Evolutionary conservation across 305 asterid genomes (phyloP).

Genomic region (Andrographis paniculata): DNA sequence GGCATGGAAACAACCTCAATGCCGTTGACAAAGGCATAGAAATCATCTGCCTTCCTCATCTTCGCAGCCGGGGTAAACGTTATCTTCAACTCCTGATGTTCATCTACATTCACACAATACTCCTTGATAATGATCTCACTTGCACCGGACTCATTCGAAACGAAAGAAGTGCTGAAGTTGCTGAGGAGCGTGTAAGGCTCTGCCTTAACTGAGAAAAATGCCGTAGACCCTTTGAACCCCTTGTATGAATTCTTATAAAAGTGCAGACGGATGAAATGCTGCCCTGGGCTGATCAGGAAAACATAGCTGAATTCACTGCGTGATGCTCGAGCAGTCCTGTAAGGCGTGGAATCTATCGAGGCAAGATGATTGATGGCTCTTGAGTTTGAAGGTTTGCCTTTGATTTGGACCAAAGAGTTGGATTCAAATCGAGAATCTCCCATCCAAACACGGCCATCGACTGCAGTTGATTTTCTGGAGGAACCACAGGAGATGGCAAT

Average conservation of each 20-base stretch:
- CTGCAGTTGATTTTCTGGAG: conserved; percentile 26
- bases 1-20: conserved; percentile 75
- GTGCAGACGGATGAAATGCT: conserved; percentile 61
- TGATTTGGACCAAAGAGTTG: conserved; percentile 24
- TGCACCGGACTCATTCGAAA: conserved; percentile 20
- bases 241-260: conserved; percentile 45
- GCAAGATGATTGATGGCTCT: conserved; percentile 19
- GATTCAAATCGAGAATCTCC: conserved; percentile 30
- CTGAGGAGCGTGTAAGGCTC: conserved; percentile 48
- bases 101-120: conserved; percentile 38
- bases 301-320: conserved; percentile 35
- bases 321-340: conserved; percentile 49
- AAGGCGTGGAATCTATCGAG: conserved; percentile 31
- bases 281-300: conserved; percentile 40
- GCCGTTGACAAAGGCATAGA: conserved; percentile 57
- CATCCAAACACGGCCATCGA: conserved; percentile 45
- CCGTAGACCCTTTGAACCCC: conserved; percentile 32
- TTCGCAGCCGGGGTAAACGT: conserved; percentile 44
- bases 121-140: conserved; percentile 42
- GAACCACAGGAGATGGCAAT: conserved; percentile 55
- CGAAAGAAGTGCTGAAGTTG: conserved; percentile 39
- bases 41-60: conserved; percentile 22
- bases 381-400: conserved; percentile 35
- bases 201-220: conserved; percentile 45
- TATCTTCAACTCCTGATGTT: conserved; percentile 25